Evolutionary conservation across 1,284 basidiomycete species (phyloP).

Genomic region (Ganoderma meredithae): DNA sequence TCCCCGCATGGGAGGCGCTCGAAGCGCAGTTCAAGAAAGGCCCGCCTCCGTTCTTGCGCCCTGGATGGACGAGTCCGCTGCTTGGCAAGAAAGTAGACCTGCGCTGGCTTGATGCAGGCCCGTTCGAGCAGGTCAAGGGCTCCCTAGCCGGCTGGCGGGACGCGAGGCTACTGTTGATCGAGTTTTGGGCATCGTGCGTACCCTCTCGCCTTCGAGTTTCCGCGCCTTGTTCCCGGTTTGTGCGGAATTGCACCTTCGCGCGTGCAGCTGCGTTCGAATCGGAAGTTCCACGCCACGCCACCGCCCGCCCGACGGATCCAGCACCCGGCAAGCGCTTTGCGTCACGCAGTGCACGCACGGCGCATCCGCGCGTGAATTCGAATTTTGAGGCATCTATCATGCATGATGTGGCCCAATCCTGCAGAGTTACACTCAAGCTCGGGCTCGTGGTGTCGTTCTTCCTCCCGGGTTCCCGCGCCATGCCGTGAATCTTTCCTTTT

Average conservation of each 20-base stretch:
- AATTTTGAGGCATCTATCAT: not conserved
- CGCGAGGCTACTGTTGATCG: constrained; percentile 40
- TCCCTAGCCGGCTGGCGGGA: constrained; percentile 40
- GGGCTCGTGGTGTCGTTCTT: not conserved
- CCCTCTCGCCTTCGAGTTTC: not conserved
- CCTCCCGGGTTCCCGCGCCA: constrained; percentile 10
- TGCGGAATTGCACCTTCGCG: constrained; percentile 8
- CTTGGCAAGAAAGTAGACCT: constrained; percentile 40
- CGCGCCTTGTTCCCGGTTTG: constrained; percentile 6
- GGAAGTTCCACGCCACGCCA: not conserved
- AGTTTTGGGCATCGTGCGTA: constrained; percentile 45
- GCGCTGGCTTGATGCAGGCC: constrained; percentile 40
- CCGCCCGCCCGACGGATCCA: not conserved
- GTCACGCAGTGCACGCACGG: constrained; percentile 7
- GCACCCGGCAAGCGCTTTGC: constrained; percentile 1
- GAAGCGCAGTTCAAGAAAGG: constrained; percentile 42
- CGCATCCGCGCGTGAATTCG: constrained; percentile 1
- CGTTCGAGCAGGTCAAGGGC: constrained; percentile 40
- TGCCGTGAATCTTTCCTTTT: constrained; percentile 14
- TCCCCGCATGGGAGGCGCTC: constrained; percentile 42
- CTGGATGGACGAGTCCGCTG: constrained; percentile 43
- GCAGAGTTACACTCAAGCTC: constrained; percentile 10
- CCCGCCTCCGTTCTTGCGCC: constrained; percentile 43
- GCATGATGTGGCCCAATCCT: not conserved
- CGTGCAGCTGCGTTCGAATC: not conserved